Percentiles rank a stretch among this genome's conserved stretches.
Conservation (phyloP, 1,284 basidiomycete species). For the Puccinia coronata region DNA sequence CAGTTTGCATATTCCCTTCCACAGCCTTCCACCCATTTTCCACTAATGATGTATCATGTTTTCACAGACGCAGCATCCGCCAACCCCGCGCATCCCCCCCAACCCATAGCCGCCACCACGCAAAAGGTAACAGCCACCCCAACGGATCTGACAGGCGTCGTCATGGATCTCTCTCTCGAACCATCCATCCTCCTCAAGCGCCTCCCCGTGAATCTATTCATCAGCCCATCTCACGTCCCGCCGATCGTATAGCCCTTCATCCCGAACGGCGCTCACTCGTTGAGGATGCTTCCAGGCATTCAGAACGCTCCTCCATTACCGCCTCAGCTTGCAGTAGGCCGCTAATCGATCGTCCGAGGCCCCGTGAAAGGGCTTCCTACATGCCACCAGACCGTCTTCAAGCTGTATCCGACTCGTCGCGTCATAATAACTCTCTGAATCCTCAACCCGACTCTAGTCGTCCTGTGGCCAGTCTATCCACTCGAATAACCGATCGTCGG, state of each 20-base stretch:
- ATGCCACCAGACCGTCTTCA: conserved; percentile 44
- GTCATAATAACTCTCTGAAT: background rate
- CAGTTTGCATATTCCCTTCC: conserved; percentile 7
- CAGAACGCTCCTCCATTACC: background rate
- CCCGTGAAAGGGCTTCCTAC: conserved; percentile 43
- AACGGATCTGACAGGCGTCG: conserved; percentile 17
- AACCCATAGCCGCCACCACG: background rate
- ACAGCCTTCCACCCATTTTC: background rate
- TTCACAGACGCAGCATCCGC: background rate
- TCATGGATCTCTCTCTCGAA: conserved; percentile 4
- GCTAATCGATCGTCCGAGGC: conserved; percentile 7
- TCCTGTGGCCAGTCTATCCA: conserved; percentile 1
- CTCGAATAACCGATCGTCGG: conserved; percentile 12
- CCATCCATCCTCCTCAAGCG: background rate
- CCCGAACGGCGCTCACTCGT: background rate
- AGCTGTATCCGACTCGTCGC: conserved; percentile 20
- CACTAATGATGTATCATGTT: background rate
- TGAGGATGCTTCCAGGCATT: background rate
- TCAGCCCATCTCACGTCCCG: background rate
- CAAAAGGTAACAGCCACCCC: conserved; percentile 3
- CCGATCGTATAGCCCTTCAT: conserved; percentile 6
- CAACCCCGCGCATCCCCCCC: conserved; percentile 17
- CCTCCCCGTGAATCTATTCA: background rate
- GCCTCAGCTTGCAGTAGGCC: background rate
- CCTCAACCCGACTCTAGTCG: background rate